Evolutionary conservation across 2,329 filamentous ascomycete species (phyloP), one percentile per base, ranked within the genome.

Genomic region (Colletotrichum simmondsii): DNA sequence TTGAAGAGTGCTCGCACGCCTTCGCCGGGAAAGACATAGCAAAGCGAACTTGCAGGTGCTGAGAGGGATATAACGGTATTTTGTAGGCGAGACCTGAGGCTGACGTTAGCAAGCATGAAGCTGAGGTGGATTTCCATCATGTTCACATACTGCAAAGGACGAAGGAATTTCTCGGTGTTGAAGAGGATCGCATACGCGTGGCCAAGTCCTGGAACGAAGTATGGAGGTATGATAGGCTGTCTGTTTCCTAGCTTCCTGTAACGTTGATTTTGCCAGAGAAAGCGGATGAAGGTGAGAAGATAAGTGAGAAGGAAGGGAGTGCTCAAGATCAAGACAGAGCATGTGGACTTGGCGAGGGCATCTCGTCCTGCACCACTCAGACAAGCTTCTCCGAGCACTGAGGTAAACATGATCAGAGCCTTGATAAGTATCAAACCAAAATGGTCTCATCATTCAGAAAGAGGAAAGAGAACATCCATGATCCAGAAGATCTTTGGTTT

Each of bases 11-110:
- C 19, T 5, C 58, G 57, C 5, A 67, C 58, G 6, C 53, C 68
- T 12, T 72, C 58, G 19, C 71, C 71, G 11, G 71, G 71, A 5
- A 73, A 49, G 8, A 69, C 71, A 7, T 62, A 58, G 62, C 63
- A 49, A 3, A 73, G 42, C 3, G 19, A 24, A 26, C 62, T 22
- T 12, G 42, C 28, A 11, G 71, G 71, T 0, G 59, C 4, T 5
- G 57, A 54, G 0, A 73, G 11, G 22, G 54, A 52, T 8, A 65
- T n/a, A 1, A 57, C 11, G 2, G 19, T 14, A 3, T 11, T 14
- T 19, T 59, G 22, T 7, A 35, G 12, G 12, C 56, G 60, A 6
- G 6, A 10, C n/a, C 12, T 56, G 1, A 0, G 1, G 0, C 8
- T 8, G 1, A 1, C 0, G 8, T 32, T 6, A 56, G 5, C 16